Percentiles rank a stretch among this genome's conserved stretches.
Conservation (phyloP, 306 rosid species). For the Inga oerstediana region DNA sequence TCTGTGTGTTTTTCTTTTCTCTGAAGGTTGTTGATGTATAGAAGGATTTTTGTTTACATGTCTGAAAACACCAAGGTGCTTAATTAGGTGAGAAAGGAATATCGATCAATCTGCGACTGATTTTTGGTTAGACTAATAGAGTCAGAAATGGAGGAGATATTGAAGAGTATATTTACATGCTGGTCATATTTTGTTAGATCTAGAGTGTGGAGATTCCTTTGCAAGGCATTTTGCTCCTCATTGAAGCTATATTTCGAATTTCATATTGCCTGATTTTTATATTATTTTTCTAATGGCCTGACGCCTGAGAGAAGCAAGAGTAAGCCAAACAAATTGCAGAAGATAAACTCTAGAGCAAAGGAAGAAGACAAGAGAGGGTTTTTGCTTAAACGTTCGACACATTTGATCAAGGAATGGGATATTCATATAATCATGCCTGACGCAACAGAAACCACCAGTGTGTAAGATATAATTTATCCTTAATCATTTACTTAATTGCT, state of each 20-base stretch:
- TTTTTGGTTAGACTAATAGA: neutral
- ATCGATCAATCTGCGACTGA: neutral
- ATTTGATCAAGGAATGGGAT: neutral
- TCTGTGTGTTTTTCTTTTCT: neutral
- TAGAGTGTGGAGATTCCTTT: neutral
- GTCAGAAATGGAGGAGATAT: neutral
- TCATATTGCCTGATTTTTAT: neutral
- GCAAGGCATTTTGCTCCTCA: neutral
- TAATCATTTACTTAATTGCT: neutral
- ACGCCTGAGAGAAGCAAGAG: neutral
- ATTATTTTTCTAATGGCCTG: neutral
- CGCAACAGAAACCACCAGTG: neutral
- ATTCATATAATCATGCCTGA: neutral
- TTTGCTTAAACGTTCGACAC: neutral
- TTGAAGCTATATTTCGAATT: neutral
- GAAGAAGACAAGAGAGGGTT: neutral
- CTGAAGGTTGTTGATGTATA: neutral
- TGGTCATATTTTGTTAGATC: neutral
- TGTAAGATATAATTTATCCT: neutral
- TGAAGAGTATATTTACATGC: neutral
- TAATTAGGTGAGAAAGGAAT: neutral
- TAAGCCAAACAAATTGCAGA: neutral
- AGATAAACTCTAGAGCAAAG: neutral
- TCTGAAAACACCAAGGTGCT: neutral
- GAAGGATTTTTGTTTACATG: neutral